These are phyloP conservation scores for Plasmodium falciparum DNA, from an alignment of 169 alveolate genomes.

Conservation along the genomic window DNA sequence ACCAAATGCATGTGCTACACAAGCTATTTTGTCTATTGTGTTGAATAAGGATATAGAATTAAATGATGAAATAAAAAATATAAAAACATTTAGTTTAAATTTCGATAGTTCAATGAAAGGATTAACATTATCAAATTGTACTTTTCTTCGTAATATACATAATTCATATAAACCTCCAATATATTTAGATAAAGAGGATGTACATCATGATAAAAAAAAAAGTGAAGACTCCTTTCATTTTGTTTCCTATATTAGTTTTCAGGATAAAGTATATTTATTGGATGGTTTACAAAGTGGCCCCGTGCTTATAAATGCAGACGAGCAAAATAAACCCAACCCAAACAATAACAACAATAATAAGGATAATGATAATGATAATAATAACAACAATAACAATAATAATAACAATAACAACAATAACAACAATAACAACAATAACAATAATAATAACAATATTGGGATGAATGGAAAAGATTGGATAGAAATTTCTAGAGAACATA, in stretches of 20 bases:
- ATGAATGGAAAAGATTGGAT: slow-evolving; percentile 3
- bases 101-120: slow-evolving; percentile 91
- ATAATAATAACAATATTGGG: background rate
- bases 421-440: no score
- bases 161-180: slow-evolving; percentile 86
- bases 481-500: slow-evolving; percentile 21
- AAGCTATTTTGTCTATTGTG: slow-evolving; percentile 91
- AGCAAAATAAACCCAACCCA: background rate
- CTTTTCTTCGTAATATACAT: slow-evolving; percentile 86
- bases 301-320: slow-evolving; percentile 3
- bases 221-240: slow-evolving; percentile 93
- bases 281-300: slow-evolving; percentile 81
- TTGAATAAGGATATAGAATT: slow-evolving; percentile 81
- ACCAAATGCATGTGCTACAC: slow-evolving; percentile 95
- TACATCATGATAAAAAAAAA: slow-evolving; percentile 80
- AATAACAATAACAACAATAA: no score
- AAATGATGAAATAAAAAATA: slow-evolving; percentile 84
- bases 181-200: slow-evolving; percentile 84
- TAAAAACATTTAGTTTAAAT: slow-evolving; percentile 86
- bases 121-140: slow-evolving; percentile 89
- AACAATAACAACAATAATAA: background rate
- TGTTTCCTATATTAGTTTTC: slow-evolving; percentile 91
- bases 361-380: no score
- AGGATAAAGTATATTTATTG: slow-evolving; percentile 69
- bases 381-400: no score